Percentiles rank a stretch among this genome's conserved stretches.
Evolutionary conservation across 1,284 basidiomycete species (phyloP).

Genomic region (Moesziomyces sp.): DNA sequence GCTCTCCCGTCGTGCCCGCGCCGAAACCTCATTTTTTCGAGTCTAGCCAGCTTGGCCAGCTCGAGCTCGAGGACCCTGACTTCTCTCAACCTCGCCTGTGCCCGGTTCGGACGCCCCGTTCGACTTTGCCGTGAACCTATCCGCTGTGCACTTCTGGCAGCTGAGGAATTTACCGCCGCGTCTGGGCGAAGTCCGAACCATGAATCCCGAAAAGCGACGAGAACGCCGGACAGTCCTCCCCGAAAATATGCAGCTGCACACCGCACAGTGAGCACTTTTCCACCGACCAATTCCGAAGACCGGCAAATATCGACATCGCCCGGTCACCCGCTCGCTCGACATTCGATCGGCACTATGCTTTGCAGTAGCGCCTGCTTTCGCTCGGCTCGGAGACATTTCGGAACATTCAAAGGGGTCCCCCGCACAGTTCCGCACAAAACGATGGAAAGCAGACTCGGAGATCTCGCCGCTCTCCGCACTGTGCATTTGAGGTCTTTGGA

Average conservation of each 20-base stretch:
- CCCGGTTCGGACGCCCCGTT: no score
- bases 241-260: background rate
- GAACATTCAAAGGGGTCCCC: background rate
- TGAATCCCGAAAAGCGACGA: constrained; percentile 13
- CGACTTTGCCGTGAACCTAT: constrained; percentile 5
- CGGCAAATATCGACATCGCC: constrained; percentile 24
- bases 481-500: background rate
- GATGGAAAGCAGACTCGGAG: background rate
- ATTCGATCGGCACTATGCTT: constrained; percentile 1
- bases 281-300: constrained; percentile 39
- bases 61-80: no score
- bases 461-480: background rate
- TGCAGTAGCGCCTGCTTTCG: background rate
- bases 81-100: no score
- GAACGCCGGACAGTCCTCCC: no score
- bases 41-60: no score
- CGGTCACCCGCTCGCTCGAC: constrained; percentile 1
- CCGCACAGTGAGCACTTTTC: background rate
- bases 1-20: background rate
- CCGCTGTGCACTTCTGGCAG: background rate
- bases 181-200: constrained; percentile 12
- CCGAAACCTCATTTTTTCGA: no score
- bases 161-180: no score
- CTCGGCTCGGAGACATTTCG: background rate
- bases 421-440: no score